Evolutionary conservation across 208 protist species (phyloP), one percentile per base, ranked within the genome.

Genomic region (Wallacemonas sp.): DNA sequence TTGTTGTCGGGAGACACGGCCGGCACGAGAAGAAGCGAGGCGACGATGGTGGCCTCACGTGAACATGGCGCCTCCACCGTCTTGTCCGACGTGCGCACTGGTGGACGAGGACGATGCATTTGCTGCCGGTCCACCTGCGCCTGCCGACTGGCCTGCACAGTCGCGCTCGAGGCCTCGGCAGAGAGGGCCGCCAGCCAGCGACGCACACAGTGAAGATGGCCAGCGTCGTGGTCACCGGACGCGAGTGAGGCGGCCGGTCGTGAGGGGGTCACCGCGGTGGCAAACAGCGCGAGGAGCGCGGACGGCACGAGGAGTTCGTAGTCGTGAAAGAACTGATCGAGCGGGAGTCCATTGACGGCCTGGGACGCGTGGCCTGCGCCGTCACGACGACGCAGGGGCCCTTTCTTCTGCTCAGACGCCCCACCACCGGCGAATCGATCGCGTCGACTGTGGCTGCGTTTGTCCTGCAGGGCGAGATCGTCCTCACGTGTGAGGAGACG

Each of bases 1-100:
- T 89, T 87, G 54, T 82, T 63, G 5, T 65, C 65, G 22, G 57
- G 46, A 0, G 77, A 79, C 12, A 79, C 55, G 25, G 81, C 77
- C 39, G 86, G 82, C 42, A 79, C 86, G 31, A 89, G 74, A n/a
- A 92, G 61, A 36, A 92, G 57, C 31, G 79, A 57, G 39, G 50
- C 38, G 10, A 50, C 46, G 11, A 50, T 41, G 18, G 22, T 41
- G 14, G 36, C 14, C 57, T n/a, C n/a, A n/a, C n/a, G n/a, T n/a
- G n/a, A n/a, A n/a, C n/a, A n/a, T n/a, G n/a, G n/a, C n/a, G n/a
- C n/a, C n/a, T n/a, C n/a, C n/a, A n/a, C n/a, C n/a, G n/a, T n/a
- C n/a, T n/a, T n/a, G n/a, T n/a, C n/a, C n/a, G n/a, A n/a, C n/a
- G n/a, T n/a, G n/a, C n/a, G n/a, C n/a, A n/a, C n/a, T n/a, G n/a